Base-by-base conservation (phyloP, 2,329 filamentous ascomycete species). In the Phyllosticta citriasiana region DNA sequence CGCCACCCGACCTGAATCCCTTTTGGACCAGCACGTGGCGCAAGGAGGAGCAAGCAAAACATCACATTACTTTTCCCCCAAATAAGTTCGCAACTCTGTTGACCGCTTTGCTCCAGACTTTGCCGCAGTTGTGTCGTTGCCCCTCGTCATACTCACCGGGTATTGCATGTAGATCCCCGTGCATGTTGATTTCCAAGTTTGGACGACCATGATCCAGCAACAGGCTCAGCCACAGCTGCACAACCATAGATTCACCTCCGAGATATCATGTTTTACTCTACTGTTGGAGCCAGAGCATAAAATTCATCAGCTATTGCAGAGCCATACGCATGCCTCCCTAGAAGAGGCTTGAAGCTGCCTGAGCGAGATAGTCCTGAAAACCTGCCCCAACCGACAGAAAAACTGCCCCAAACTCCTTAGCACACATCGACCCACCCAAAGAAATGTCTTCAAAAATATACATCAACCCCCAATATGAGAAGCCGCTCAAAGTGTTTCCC, bases 401-500 rank as follows among this genome's bases (percentile, higher is more conserved):
- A 47, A 47, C 40, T n/a, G 26, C 10, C 52, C 30, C 10, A 30
- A 60, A 60, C 57, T 55, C 57, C 57, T 35, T 24, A 33, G 26
- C 30, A 60, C 50, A 53, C 57, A 50, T 59, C 33, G 50, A 33
- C 10, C 40, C 14, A 47, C 24, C 24, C 47, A 50, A n/a, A 7
- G 10, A 25, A 27, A 52, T 26, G 14, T 12, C 56, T 57, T 4
- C n/a, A 57, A 52, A 4, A 16, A 40, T 16, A 16, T 57, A 50
- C 14, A 12, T 19, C 55, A 35, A 7, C 33, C n/a, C 14, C 14
- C 33, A 40, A 12, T 1, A 16, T 40, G 30, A 33, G 10, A 6
- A n/a, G n/a, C 57, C 27, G 24, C 27, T 70, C 62, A 81, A 65
- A 81, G 67, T 35, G 78, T 97, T 78, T 99, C 94, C 94, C 94